Conservation (phyloP, 345 rosid species). For the Boechera stricta region DNA sequence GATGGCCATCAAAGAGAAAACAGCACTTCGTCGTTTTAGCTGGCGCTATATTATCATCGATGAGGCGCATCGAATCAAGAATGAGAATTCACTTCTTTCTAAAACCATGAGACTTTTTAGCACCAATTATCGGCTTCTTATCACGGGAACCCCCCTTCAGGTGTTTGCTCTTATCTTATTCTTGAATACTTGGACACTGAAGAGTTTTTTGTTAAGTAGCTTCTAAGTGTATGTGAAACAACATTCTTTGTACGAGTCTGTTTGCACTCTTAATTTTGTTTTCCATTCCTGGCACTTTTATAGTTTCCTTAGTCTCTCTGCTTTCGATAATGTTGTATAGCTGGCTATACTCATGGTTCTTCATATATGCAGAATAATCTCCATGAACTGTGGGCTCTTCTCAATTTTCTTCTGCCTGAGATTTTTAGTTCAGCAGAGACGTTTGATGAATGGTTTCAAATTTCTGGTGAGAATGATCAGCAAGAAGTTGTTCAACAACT, state of each 20-base stretch:
- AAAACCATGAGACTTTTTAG: conserved; percentile 94
- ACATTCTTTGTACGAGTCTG: not conserved
- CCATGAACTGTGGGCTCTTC: conserved; percentile 98
- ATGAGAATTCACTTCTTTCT: conserved; percentile 96
- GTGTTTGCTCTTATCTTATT: conserved; percentile 48
- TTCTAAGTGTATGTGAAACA: not conserved
- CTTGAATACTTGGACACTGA: conserved; percentile 16
- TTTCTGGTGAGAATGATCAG: conserved; percentile 99
- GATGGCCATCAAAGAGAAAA: conserved; percentile 99
- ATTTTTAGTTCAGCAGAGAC: conserved; percentile 98
- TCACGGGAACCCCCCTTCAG: conserved; percentile 99
- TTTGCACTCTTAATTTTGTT: conserved; percentile 13
- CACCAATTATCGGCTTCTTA: conserved; percentile 95
- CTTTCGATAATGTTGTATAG: not conserved
- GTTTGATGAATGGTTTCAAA: conserved; percentile 99
- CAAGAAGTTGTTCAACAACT: conserved; percentile 99
- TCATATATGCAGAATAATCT: conserved; percentile 88
- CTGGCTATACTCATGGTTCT: conserved; percentile 19
- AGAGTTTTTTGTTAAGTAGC: not conserved
- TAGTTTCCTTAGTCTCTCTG: not conserved
- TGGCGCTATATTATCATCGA: conserved; percentile 98
- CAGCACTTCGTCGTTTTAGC: conserved; percentile 88
- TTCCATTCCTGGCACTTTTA: not conserved
- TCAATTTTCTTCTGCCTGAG: conserved; percentile 95
- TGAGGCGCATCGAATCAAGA: conserved; percentile 98